Base-by-base conservation (phyloP, 164 flowering plant species). In the Umbellularia californica region DNA sequence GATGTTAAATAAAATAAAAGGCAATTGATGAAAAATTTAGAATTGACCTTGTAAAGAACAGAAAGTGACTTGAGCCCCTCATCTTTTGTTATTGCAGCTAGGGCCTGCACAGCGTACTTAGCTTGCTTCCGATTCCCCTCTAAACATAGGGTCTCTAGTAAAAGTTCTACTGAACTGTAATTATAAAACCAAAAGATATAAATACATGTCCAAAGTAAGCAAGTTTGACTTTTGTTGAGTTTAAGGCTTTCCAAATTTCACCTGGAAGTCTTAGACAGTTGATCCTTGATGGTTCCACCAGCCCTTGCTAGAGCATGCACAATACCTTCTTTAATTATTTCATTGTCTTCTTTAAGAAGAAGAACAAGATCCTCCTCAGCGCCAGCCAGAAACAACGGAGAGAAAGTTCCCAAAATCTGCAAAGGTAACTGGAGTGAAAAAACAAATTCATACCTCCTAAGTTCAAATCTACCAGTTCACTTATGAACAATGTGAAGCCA, bases 1-100 rank as follows among this genome's bases (percentile, higher is more conserved):
- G 7, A 25, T 17, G n/a, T 27, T 19, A 41, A 47, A 28, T 50
- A 51, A n/a, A 72, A 5, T 15, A 19, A 52, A 47, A 68, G 24
- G 33, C 27, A 13, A 58, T n/a, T 30, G 62, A 72, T 28, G 28
- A 74, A 50, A 68, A 55, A 35, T 1, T 51, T 2, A 5, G n/a
- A 68, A 33, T 1, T 77, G 75, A 95, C 99, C 98, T 93, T 95
- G 85, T 90, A 95, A 19, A 95, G 83, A 75, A 95, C 92, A 82
- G 99, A 95, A 41, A 95, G 92, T 11, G 99, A 91, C 84, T 83
- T 89, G 35, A 95, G 92, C n/a, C 99, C 99, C 80, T 92, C 98
- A 83, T 95, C 99, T 82, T 90, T 91, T 60, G 97, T 92, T 79
- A 95, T 90, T 73, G 97, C 92, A 65, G 97, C 98, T 67, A 95